These are phyloP conservation scores for Erodium maritimum DNA, from an alignment of 345 rosid species.

Conservation along the genomic window DNA sequence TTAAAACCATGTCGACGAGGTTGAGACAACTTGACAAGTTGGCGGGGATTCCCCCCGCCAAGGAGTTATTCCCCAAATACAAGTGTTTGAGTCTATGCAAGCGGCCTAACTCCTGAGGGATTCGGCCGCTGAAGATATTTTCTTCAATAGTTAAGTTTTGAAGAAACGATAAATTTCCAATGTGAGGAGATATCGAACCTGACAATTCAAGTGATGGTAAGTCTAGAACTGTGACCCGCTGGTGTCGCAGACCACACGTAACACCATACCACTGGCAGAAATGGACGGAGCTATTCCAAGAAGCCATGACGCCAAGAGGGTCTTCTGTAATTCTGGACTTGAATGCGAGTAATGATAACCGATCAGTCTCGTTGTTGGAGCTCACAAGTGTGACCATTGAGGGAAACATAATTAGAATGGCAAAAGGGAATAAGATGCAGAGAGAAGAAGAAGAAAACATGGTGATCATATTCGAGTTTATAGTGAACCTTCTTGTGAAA, in stretches of 20 bases:
- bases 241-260: too few relatives aligned
- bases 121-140: background rate
- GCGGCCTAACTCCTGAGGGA: slow-evolving; percentile 1
- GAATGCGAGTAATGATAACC: background rate
- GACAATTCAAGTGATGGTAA: background rate
- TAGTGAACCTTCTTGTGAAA: too few relatives aligned
- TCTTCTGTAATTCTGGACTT: slow-evolving; percentile 2
- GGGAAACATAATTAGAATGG: too few relatives aligned
- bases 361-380: slow-evolving; percentile 2
- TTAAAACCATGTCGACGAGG: background rate
- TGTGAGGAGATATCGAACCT: background rate
- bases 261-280: too few relatives aligned
- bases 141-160: too few relatives aligned
- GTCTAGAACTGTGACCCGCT: too few relatives aligned
- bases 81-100: background rate
- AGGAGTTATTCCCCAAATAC: background rate
- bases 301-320: background rate
- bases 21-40: slow-evolving; percentile 1
- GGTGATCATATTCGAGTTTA: too few relatives aligned
- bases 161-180: too few relatives aligned
- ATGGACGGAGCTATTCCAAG: too few relatives aligned
- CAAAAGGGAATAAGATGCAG: too few relatives aligned
- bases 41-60: slow-evolving; percentile 3
- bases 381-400: too few relatives aligned
- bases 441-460: too few relatives aligned